Conservation (phyloP, 495 filamentous ascomycete genomes). For the Hypoxylon fuscum region DNA sequence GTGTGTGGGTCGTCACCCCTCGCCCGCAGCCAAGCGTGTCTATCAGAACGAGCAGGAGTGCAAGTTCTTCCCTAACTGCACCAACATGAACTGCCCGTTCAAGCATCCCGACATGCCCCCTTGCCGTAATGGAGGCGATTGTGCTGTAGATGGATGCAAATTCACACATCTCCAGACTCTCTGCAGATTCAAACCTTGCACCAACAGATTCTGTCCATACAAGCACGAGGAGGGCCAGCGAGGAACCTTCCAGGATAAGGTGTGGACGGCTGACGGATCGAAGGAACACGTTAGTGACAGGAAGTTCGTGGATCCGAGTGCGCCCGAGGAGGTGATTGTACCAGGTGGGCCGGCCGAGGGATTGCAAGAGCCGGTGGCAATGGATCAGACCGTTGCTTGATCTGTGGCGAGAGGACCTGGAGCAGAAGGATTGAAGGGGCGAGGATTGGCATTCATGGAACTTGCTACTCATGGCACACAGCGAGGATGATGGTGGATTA, state of each 20-base stretch:
- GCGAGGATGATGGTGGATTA: slow-evolving; percentile 5
- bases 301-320: slow-evolving; percentile 80
- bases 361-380: slow-evolving; percentile 29
- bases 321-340: slow-evolving; percentile 77
- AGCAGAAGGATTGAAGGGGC: too few species aligned
- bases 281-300: slow-evolving; percentile 84
- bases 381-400: slow-evolving; percentile 28
- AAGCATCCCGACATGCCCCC: slow-evolving; percentile 80
- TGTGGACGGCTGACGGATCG: slow-evolving; percentile 52
- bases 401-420: background rate
- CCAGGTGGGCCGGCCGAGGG: slow-evolving; percentile 58
- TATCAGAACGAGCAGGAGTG: slow-evolving; percentile 88
- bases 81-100: slow-evolving; percentile 85
- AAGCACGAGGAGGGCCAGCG: slow-evolving; percentile 92
- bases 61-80: slow-evolving; percentile 94
- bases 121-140: slow-evolving; percentile 94
- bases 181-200: slow-evolving; percentile 93
- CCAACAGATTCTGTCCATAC: slow-evolving; percentile 83
- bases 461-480: background rate
- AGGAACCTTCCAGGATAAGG: slow-evolving; percentile 76
- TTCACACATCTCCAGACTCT: slow-evolving; percentile 84
- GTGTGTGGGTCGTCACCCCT: slow-evolving; percentile 91
- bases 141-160: slow-evolving; percentile 82
- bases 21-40: slow-evolving; percentile 78
- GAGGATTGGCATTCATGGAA: slow-evolving; percentile 9